A percentile compares a stretch with the other conserved stretches of the same genome.
phyloP scores from a whole-genome alignment of 257 asterid genomes.

The Penstemon barbatus region DNA sequence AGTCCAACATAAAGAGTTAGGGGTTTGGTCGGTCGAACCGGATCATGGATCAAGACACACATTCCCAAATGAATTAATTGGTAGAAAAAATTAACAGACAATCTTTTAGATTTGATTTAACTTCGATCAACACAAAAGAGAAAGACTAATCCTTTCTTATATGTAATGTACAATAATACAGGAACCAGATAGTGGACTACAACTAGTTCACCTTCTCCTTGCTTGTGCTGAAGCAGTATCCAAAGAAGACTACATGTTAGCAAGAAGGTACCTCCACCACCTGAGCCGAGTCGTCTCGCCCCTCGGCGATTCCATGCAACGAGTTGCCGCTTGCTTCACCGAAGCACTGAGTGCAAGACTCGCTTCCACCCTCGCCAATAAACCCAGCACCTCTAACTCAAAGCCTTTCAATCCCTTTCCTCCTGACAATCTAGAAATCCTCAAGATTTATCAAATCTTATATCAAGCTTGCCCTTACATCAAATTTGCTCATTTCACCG shows the following conservation, averaged over 20 bases:
- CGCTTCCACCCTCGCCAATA: conserved; percentile 60
- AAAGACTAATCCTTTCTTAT: neutral
- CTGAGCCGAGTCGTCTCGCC: conserved; percentile 69
- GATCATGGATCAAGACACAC: no score
- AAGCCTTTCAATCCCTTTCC: conserved; percentile 70
- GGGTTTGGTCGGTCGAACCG: no score
- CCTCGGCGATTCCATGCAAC: conserved; percentile 84
- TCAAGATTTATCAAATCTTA: conserved; percentile 78
- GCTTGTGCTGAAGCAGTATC: conserved; percentile 88
- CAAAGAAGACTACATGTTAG: conserved; percentile 80
- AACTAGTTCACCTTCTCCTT: conserved; percentile 75
- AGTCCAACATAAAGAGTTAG: no score
- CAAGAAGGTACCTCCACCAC: conserved; percentile 70
- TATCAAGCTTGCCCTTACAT: conserved; percentile 90
- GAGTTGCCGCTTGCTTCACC: conserved; percentile 77
- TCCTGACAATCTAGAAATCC: conserved; percentile 68
- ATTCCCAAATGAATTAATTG: neutral
- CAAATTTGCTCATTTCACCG: conserved; percentile 85
- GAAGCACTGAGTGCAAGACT: conserved; percentile 73
- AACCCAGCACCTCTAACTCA: conserved; percentile 46
- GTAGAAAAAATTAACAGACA: neutral
- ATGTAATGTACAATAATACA: conserved; percentile 9
- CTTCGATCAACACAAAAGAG: neutral
- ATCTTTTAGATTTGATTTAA: neutral
- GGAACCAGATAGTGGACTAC: conserved; percentile 81